Evolutionary conservation across 768 basidiomycete species (phyloP).

Genomic region (Filobasidium wieringae): DNA sequence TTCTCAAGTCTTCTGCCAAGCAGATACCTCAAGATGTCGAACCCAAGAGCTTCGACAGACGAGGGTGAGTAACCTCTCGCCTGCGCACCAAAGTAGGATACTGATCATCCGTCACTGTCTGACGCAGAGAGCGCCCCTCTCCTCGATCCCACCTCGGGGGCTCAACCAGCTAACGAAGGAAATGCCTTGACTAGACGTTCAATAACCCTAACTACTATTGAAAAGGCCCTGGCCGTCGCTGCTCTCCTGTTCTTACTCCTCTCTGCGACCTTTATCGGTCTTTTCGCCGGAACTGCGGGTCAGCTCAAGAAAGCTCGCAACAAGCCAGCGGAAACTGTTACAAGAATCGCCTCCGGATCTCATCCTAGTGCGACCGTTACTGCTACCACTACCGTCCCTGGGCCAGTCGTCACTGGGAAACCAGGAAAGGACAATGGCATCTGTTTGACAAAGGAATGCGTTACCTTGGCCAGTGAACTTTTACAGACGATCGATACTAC

Average conservation of each 20-base stretch:
- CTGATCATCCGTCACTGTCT: not conserved
- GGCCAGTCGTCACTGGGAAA: constrained; percentile 41
- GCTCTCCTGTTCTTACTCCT: constrained; percentile 67
- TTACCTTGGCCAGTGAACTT: constrained; percentile 69
- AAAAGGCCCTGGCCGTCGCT: constrained; percentile 66
- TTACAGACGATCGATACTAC: constrained; percentile 65
- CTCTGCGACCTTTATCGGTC: constrained; percentile 76
- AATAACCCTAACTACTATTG: constrained; percentile 60
- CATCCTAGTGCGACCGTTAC: constrained; percentile 30
- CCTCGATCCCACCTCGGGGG: constrained; percentile 19
- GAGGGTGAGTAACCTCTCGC: constrained; percentile 21
- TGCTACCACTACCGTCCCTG: constrained; percentile 36
- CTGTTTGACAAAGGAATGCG: constrained; percentile 69
- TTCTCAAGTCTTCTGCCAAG: too few relatives aligned
- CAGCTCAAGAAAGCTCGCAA: constrained; percentile 46
- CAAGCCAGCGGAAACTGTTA: constrained; percentile 7
- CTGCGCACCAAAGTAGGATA: not conserved
- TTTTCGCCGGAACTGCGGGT: constrained; percentile 81
- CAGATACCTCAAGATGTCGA: constrained; percentile 22
- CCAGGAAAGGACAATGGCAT: constrained; percentile 43
- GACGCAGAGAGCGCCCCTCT: constrained; percentile 35
- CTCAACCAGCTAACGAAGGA: constrained; percentile 1
- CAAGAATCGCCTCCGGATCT: not conserved
- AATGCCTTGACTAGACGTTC: constrained; percentile 18
- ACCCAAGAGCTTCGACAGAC: constrained; percentile 35